Percentiles rank a stretch among this genome's conserved stretches.
Evolutionary conservation across 2,329 filamentous ascomycete genomes (phyloP).

Genomic region (Fonsecaea erecta): DNA sequence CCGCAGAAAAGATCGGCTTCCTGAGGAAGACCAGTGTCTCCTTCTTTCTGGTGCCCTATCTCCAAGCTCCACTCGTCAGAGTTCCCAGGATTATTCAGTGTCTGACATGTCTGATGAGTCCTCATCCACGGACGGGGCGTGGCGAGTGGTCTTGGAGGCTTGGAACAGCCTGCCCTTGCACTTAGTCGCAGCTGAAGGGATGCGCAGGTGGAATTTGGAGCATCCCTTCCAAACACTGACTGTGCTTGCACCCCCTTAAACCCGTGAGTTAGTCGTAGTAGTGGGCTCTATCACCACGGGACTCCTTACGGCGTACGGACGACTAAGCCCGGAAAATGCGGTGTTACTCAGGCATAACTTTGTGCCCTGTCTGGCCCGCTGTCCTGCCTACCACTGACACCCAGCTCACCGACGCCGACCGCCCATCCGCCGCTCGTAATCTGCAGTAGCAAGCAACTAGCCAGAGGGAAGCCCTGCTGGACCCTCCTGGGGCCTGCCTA

Average conservation of each 20-base stretch:
- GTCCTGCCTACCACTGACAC: not conserved
- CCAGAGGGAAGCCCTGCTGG: slow-evolving; percentile 1
- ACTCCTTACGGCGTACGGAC: not conserved
- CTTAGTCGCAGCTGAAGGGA: not conserved
- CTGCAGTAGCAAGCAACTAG: slow-evolving; percentile 14
- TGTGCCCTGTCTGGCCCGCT: not conserved
- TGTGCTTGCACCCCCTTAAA: not conserved
- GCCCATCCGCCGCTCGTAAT: slow-evolving; percentile 12
- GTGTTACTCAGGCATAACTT: slow-evolving; percentile 5
- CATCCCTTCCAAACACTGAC: not conserved
- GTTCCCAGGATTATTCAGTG: not conserved
- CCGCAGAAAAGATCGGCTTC: not conserved
- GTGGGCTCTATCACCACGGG: not conserved
- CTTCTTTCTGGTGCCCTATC: slow-evolving; percentile 11
- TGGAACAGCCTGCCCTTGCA: not conserved
- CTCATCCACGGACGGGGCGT: not conserved
- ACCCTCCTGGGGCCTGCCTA: not conserved
- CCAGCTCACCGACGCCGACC: not conserved
- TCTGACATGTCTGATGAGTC: not conserved
- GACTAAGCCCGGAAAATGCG: not conserved
- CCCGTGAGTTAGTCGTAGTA: not conserved
- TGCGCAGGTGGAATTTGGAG: not conserved
- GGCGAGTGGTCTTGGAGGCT: not conserved
- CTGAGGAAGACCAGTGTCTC: not conserved
- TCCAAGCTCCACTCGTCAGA: not conserved